Evolutionary conservation across 768 basidiomycete species (phyloP), one percentile per base, ranked within the genome.

Genomic region (Trametopsis cervina): DNA sequence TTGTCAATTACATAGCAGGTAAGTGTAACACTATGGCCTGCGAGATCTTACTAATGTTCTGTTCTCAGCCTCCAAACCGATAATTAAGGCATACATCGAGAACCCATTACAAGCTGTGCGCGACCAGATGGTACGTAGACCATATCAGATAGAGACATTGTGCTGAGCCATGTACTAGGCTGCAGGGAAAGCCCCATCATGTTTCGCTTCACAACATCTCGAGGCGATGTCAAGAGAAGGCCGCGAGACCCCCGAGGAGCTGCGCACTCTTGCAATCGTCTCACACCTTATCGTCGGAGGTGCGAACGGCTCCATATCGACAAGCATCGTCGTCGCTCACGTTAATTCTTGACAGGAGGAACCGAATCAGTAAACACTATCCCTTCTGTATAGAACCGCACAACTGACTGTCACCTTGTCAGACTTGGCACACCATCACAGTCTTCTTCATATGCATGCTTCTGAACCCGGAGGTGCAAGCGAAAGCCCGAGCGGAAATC

Each of bases 401-500:
- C 25, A 5, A 12, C 2, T 4, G 33, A 23, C n/a, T 22, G 15
- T 26, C 23, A 35, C 9, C 18, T 29, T 2, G 3, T 17, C 43
- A 43, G 41, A 40, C 15, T 9, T 47, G 39, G 4, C 23, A 12
- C 15, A 40, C 46, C 38, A 24, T 42, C 24, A 40, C 47, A 4
- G 25, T 29, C 2, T 41, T 47, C 22, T 13, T 40, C 3, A 20
- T 40, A 4, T 37, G 38, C 24, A 47, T 47, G 46, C 15, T 47
- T 15, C 24, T 41, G 2, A 44, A 41, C 22, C 49, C 49, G 3
- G 35, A 55, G 0, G 53, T 58, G 7, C 57, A 61, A 44, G 43
- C 41, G 4, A 53, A 46, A 29, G 59, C 58, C 2, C 63, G 62
- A 40, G 60, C 56, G 21, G 60, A 64, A 38, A 51, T 64, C 39